Base-by-base conservation (phyloP, 768 basidiomycete species). In the Naganishia friedmannii region DNA sequence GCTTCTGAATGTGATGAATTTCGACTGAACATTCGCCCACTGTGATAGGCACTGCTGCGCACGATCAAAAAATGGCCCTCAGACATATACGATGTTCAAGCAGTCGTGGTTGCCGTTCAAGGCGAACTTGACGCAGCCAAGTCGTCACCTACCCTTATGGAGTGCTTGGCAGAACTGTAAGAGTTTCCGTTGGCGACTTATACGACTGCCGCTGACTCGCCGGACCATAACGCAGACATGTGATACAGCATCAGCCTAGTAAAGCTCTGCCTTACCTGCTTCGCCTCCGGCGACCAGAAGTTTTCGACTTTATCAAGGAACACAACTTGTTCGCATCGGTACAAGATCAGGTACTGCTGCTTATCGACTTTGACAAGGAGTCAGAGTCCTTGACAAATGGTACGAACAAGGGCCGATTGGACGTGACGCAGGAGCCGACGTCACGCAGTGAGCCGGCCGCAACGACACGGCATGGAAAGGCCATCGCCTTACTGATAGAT, bases 321-420 rank as follows among this genome's bases (percentile, higher is more conserved):
- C 85, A 96, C 77, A 95, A 95, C 76, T 83, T 99, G 7, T 99
- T 96, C 80, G 91, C 93, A 28, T 92, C 91, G 67, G 91, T 99
- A 1, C 90, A 91, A 77, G 93, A 98, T 76, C 93, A 96, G 81
- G 93, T 91, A 21, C 83, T 96, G 2, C 84, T 93, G 13, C 87
- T 99, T 1, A 89, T 99, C 15, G 92, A 98, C 77, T 98, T 98
- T 72, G 95, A 97, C 75, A 88, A 91, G 68, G 92, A 95, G 78
- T 83, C 94, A 34, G 87, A 68, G 21, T n/a, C 39, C 32, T n/a
- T 32, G 65, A 42, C 34, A 9, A 68, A 74, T 28, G 60, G 72
- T 12, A 67, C 69, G 37, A 31, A n/a, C 48, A 26, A 21, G 21
- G 48, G 23, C n/a, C 48, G 21, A 31, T 48, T 21, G 53, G 26